These are phyloP conservation scores for Phanerochaete carnosa DNA, from an alignment of 768 basidiomycete species.

Conservation along the genomic window DNA sequence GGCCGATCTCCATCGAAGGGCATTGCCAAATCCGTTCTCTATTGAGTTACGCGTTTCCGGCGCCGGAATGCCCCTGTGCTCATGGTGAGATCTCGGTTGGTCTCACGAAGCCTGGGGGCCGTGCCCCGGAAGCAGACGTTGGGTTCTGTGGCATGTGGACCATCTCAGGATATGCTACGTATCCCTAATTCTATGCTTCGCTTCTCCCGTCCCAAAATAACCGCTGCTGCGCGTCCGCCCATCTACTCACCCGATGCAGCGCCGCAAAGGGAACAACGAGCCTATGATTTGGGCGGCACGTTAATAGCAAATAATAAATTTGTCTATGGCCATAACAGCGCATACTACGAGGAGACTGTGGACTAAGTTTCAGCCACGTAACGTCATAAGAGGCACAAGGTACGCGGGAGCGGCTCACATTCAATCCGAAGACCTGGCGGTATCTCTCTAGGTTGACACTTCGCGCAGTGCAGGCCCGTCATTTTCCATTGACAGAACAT, in stretches of 20 bases:
- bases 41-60: neutral
- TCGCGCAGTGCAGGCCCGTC: neutral
- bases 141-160: neutral
- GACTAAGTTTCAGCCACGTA: neutral
- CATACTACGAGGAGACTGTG: neutral
- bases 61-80: neutral
- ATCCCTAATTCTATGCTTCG: neutral
- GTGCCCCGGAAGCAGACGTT: neutral
- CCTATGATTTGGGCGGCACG: neutral
- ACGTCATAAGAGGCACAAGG: neutral
- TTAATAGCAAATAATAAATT: neutral
- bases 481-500: conserved; percentile 33
- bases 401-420: neutral
- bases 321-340: neutral
- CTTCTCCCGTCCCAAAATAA: neutral
- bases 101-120: neutral
- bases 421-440: neutral
- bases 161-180: neutral
- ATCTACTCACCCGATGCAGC: neutral
- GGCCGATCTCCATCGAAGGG: neutral
- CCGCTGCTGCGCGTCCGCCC: neutral
- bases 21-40: neutral
- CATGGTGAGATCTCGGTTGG: neutral
- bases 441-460: neutral
- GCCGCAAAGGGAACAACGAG: neutral